Percentiles rank a stretch among this genome's conserved stretches.
These are phyloP conservation scores for Botrytis galanthina DNA, from an alignment of 2,329 filamentous ascomycete genomes.

Conservation along the genomic window DNA sequence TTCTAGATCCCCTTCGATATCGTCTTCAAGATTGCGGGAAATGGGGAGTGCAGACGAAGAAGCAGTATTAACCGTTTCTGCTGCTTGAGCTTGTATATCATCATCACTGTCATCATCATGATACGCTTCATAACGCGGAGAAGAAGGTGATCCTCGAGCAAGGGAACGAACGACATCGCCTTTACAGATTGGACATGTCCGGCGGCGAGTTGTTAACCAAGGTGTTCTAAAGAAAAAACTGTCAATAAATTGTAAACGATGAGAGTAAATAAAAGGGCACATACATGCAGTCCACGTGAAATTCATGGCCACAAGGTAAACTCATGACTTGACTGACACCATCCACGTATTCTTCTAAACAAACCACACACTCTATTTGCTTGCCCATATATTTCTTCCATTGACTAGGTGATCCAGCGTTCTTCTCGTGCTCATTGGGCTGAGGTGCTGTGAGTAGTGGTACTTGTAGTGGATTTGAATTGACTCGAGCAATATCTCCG, in stretches of 20 bases:
- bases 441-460: constrained; percentile 28
- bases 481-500: constrained; percentile 46
- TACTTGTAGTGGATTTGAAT: constrained; percentile 39
- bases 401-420: constrained; percentile 47
- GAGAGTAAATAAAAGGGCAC: constrained; percentile 43
- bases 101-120: constrained; percentile 46
- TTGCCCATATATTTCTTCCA: constrained; percentile 67
- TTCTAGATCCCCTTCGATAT: constrained; percentile 31
- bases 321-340: constrained; percentile 96
- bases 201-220: constrained; percentile 90
- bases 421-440: constrained; percentile 48
- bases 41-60: constrained; percentile 44
- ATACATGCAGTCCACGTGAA: constrained; percentile 98
- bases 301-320: constrained; percentile 94
- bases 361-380: constrained; percentile 90
- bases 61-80: constrained; percentile 46
- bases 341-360: constrained; percentile 92
- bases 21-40: constrained; percentile 21
- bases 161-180: constrained; percentile 83
- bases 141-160: constrained; percentile 44
- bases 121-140: constrained; percentile 38
- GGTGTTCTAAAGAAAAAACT: constrained; percentile 63
- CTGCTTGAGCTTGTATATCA: constrained; percentile 45
- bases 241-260: constrained; percentile 21
- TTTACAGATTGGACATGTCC: constrained; percentile 99